Evolutionary conservation across 345 rosid species (phyloP).

Genomic region (Pugionium dolabratum): DNA sequence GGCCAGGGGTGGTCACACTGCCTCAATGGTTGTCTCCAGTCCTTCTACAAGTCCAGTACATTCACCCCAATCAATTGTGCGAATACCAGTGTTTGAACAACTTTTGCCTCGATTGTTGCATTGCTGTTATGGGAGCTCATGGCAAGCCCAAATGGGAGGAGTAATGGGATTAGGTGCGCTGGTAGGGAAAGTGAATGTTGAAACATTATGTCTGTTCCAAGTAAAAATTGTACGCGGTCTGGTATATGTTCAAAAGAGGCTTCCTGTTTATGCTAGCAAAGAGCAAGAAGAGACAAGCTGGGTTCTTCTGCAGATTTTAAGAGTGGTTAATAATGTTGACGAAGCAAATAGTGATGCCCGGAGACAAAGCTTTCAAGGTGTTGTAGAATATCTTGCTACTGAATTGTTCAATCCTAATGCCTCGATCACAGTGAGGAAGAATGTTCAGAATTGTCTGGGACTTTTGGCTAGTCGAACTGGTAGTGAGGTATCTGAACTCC

Average conservation of each 20-base stretch:
- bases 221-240: conserved; percentile 80
- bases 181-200: conserved; percentile 96
- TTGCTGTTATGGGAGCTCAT: conserved; percentile 92
- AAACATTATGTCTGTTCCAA: conserved; percentile 80
- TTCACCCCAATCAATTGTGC: conserved; percentile 86
- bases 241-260: conserved; percentile 87
- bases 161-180: conserved; percentile 95
- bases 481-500: conserved; percentile 94
- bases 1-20: conserved; percentile 81
- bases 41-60: conserved; percentile 97
- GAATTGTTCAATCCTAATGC: conserved; percentile 91
- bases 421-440: conserved; percentile 81
- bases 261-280: conserved; percentile 87
- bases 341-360: conserved; percentile 91
- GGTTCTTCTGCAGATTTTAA: conserved; percentile 95
- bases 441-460: conserved; percentile 91
- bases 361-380: conserved; percentile 87
- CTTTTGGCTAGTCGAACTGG: conserved; percentile 98
- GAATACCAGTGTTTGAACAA: conserved; percentile 93
- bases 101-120: conserved; percentile 94
- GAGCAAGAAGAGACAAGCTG: conserved; percentile 98
- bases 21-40: conserved; percentile 96
- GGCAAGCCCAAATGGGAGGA: conserved; percentile 99
- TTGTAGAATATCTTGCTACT: conserved; percentile 84
- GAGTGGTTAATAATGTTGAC: conserved; percentile 93